These are phyloP conservation scores for Fistulinella cinereoalba DNA, from an alignment of 1,284 basidiomycete genomes.

Conservation along the genomic window DNA sequence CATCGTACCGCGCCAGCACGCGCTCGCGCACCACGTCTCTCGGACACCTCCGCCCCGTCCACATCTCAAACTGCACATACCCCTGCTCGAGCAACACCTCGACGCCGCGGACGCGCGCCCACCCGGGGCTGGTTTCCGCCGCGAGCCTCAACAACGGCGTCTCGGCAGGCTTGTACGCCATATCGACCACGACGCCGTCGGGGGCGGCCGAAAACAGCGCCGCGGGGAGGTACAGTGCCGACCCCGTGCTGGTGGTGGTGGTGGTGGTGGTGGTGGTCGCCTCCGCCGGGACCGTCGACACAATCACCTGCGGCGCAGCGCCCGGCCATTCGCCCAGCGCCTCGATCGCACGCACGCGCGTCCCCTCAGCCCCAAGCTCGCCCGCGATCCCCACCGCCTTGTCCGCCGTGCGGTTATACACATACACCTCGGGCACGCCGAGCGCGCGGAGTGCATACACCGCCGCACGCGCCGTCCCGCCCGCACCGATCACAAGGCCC, in stretches of 20 bases:
- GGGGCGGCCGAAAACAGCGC: conserved; percentile 50
- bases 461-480: conserved; percentile 90
- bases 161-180: conserved; percentile 86
- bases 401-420: conserved; percentile 79
- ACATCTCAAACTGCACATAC: conserved; percentile 78
- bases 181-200: conserved; percentile 76
- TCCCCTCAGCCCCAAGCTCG: conserved; percentile 59
- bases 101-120: conserved; percentile 75
- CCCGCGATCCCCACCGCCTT: conserved; percentile 70
- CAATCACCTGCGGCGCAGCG: conserved; percentile 69
- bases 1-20: conserved; percentile 42
- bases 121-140: conserved; percentile 46
- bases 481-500: conserved; percentile 86
- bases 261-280: conserved; percentile 52
- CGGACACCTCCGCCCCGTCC: conserved; percentile 71
- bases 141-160: conserved; percentile 67
- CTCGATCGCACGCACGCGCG: conserved; percentile 55
- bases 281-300: conserved; percentile 83
- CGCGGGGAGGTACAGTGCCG: conserved; percentile 53
- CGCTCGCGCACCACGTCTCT: conserved; percentile 41
- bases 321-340: conserved; percentile 55
- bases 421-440: conserved; percentile 68
- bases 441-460: conserved; percentile 82
- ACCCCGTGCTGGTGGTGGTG: conserved; percentile 27
- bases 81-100: conserved; percentile 88